A percentile compares a stretch with the other conserved stretches of the same genome.
phyloP scores from a whole-genome alignment of 1,284 basidiomycete species.

The Cryptococcus hybrid region DNA sequence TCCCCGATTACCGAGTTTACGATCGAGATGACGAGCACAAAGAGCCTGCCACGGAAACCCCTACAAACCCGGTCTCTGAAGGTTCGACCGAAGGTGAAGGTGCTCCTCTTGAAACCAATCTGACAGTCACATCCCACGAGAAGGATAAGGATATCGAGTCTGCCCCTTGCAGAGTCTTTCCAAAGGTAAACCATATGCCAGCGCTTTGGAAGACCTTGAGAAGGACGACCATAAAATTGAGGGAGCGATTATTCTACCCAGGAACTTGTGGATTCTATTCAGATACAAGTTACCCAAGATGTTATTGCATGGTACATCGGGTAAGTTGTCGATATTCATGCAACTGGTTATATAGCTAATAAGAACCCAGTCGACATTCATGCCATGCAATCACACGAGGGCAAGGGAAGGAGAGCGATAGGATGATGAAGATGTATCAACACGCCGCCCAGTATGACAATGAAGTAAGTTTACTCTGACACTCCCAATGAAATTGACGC shows the following conservation, averaged over 20 bases:
- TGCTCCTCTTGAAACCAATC: not conserved
- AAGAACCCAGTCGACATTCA: slow-evolving; percentile 45
- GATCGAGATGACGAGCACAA: slow-evolving; percentile 22
- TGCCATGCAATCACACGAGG: slow-evolving; percentile 40
- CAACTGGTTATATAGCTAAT: not conserved
- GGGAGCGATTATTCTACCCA: slow-evolving; percentile 42
- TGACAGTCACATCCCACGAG: not conserved
- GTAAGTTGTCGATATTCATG: not conserved
- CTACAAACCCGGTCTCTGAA: not conserved
- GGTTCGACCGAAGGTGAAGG: not conserved
- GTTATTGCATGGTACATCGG: slow-evolving; percentile 34
- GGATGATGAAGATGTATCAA: slow-evolving; percentile 49
- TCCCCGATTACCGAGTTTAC: slow-evolving; percentile 51
- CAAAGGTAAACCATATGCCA: not conserved
- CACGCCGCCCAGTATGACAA: slow-evolving; percentile 52
- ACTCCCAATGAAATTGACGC: not conserved
- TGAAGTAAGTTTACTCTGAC: slow-evolving; percentile 13
- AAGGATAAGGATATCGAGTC: slow-evolving; percentile 8
- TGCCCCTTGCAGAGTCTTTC: not conserved
- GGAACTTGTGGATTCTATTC: slow-evolving; percentile 51
- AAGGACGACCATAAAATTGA: slow-evolving; percentile 24
- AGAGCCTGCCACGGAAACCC: not conserved
- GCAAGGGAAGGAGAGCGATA: slow-evolving; percentile 30
- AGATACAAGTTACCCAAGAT: slow-evolving; percentile 41
- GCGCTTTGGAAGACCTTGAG: slow-evolving; percentile 32